Evolutionary conservation across 192 early-diverging fungal species (phyloP).

Genomic region (Cladochytrium replicatum): DNA sequence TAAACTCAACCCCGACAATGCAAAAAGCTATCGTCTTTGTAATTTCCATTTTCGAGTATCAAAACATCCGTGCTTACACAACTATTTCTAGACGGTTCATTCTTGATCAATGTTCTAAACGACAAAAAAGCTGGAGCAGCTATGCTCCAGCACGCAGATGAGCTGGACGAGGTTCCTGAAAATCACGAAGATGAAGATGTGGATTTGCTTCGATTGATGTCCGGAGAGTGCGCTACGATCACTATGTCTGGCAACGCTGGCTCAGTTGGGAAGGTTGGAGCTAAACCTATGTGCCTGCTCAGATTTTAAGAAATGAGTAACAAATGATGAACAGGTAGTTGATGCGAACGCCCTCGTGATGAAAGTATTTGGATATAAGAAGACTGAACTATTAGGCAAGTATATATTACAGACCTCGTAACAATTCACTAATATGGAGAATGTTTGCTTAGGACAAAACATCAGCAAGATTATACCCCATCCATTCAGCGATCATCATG

Average conservation of each 20-base stretch:
- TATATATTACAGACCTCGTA: too few species aligned
- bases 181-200: neutral
- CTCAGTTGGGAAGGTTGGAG: slow-evolving; percentile 19
- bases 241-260: slow-evolving; percentile 28
- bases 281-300: neutral
- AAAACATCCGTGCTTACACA: neutral
- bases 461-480: slow-evolving; percentile 29
- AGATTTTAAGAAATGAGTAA: neutral
- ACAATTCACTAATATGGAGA: too few species aligned
- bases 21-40: slow-evolving; percentile 24
- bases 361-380: slow-evolving; percentile 23
- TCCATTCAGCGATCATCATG: slow-evolving; percentile 37
- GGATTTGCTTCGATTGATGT: slow-evolving; percentile 4
- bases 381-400: slow-evolving; percentile 18
- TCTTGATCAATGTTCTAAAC: slow-evolving; percentile 32
- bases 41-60: neutral
- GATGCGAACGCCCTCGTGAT: slow-evolving; percentile 15
- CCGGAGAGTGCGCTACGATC: slow-evolving; percentile 18
- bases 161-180: slow-evolving; percentile 23
- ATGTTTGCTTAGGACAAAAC: too few species aligned
- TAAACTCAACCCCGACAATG: slow-evolving; percentile 27
- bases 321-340: slow-evolving; percentile 12
- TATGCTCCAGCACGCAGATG: slow-evolving; percentile 31
- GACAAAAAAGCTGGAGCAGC: slow-evolving; percentile 25
- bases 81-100: slow-evolving; percentile 11